Percentiles rank a stretch among this genome's conserved stretches.
phyloP scores from a whole-genome alignment of 176 grass and related monocot species.

The Musa acuminata region DNA sequence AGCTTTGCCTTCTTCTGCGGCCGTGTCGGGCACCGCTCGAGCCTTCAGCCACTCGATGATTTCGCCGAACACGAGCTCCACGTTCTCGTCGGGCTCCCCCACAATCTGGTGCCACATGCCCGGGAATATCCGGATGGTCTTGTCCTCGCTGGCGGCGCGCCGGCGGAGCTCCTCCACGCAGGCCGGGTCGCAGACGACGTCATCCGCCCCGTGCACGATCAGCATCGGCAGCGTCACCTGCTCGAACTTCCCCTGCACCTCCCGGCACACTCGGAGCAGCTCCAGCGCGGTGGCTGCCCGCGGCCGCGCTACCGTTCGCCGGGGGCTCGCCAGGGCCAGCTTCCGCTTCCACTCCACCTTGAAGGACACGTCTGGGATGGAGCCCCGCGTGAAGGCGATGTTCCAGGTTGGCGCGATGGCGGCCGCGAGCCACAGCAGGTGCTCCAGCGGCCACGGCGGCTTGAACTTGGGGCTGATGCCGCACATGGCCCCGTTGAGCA shows the following conservation, averaged over 20 bases:
- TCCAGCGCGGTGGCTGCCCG: conserved; percentile 67
- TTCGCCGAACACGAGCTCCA: conserved; percentile 64
- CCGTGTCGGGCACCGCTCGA: conserved; percentile 1
- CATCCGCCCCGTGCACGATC: conserved; percentile 58
- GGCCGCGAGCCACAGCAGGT: conserved; percentile 45
- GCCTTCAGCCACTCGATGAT: conserved; percentile 58
- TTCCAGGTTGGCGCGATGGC: conserved; percentile 57
- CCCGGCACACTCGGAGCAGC: conserved; percentile 67
- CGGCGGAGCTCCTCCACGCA: conserved; percentile 62
- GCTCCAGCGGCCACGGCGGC: conserved; percentile 77
- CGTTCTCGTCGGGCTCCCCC: conserved; percentile 71
- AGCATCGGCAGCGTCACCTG: conserved; percentile 59
- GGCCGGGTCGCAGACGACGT: conserved; percentile 64
- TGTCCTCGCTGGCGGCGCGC: conserved; percentile 54
- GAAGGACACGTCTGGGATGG: conserved; percentile 65
- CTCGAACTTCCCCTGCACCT: conserved; percentile 61
- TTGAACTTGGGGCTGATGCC: conserved; percentile 71
- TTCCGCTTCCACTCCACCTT: conserved; percentile 70
- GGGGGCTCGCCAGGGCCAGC: conserved; percentile 50
- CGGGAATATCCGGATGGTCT: conserved; percentile 59
- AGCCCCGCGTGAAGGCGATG: conserved; percentile 51
- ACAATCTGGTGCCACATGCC: conserved; percentile 92
- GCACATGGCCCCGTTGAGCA: conserved; percentile 91
- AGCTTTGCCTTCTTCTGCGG: not conserved
- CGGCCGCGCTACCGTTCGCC: conserved; percentile 28